Evolutionary conservation across 1,284 basidiomycete genomes (phyloP).

Genomic region (Coniophora puteana): DNA sequence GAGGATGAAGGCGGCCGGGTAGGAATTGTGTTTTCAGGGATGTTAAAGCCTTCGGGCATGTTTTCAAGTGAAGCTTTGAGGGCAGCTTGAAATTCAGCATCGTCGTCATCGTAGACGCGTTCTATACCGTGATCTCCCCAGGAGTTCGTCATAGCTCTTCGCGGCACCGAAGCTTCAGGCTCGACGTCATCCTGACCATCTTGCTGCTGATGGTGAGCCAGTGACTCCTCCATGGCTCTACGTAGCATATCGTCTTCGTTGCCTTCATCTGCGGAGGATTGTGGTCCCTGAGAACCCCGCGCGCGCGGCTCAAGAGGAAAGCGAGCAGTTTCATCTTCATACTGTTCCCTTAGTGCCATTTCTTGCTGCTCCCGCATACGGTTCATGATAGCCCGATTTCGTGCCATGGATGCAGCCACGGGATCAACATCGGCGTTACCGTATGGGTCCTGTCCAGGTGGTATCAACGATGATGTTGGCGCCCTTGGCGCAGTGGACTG

Average conservation of each 20-base stretch:
- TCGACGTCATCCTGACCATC: conserved; percentile 16
- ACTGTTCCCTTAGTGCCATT: conserved; percentile 58
- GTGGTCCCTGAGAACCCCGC: conserved; percentile 6
- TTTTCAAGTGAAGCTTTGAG: conserved; percentile 77
- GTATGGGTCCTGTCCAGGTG: conserved; percentile 24
- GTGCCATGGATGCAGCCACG: conserved; percentile 62
- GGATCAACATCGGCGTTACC: conserved; percentile 46
- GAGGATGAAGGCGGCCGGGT: background rate
- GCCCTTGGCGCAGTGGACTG: conserved; percentile 3
- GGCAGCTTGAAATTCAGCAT: conserved; percentile 82
- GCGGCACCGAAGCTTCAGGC: conserved; percentile 29
- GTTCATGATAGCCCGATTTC: conserved; percentile 59
- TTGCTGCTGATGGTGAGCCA: conserved; percentile 32
- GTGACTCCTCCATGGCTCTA: conserved; percentile 60
- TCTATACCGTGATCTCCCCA: conserved; percentile 8
- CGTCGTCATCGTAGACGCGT: conserved; percentile 80
- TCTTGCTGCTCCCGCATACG: conserved; percentile 69
- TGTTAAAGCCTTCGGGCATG: conserved; percentile 50
- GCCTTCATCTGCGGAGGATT: conserved; percentile 27
- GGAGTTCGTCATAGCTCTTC: conserved; percentile 20
- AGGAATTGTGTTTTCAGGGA: conserved; percentile 23
- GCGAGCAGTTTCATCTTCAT: conserved; percentile 39
- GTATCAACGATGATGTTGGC: conserved; percentile 8
- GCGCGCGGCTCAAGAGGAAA: conserved; percentile 16
- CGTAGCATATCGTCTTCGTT: conserved; percentile 61